Base-by-base conservation (phyloP, 257 asterid species). In the Fraxinus pennsylvanica region DNA sequence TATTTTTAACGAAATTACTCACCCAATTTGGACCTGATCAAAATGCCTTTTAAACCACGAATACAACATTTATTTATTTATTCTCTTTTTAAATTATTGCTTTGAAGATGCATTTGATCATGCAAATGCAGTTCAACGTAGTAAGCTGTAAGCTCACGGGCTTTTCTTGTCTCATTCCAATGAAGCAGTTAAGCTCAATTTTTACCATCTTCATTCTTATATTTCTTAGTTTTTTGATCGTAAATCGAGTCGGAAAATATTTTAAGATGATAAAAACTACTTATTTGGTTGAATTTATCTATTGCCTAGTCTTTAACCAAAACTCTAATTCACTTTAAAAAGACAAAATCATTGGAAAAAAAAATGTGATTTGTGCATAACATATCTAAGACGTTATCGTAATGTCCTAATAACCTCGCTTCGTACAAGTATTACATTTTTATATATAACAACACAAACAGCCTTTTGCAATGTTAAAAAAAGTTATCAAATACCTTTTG, bases 21-120 rank as follows among this genome's bases (percentile, higher is more conserved):
- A 92, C 89, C 94, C 94, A 84, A 92, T 81, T 82, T 80, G 67
- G 88, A 92, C 97, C 92, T 83, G 82, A 78, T 80, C 75, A 86
- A 76, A 84, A 78, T 80, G 82, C 88, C 81, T 86, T 80, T 87
- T 82, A 71, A 80, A 72, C 84, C 88, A 81, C 35, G 45, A 75
- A 81, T 57, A 57, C 77, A 67, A 71, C 29, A 72, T 45, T n/a
- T 13, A 68, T 32, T 61, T 30, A 1, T 52, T 5, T 35, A 0
- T 5, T 35, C 39, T 35, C 39, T 5, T 35, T 35, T 35, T 35
- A 65, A 72, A 72, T 54, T 78, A 66, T 32, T 69, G 75, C 52
- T 74, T 74, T 57, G 59, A 81, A 86, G 84, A 84, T 86, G 87
- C 90, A 84, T 79, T 66, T 81, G 77, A 74, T 89, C 96, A 89